phyloP scores from a whole-genome alignment of 345 rosid species.

The Moringa oleifera region DNA sequence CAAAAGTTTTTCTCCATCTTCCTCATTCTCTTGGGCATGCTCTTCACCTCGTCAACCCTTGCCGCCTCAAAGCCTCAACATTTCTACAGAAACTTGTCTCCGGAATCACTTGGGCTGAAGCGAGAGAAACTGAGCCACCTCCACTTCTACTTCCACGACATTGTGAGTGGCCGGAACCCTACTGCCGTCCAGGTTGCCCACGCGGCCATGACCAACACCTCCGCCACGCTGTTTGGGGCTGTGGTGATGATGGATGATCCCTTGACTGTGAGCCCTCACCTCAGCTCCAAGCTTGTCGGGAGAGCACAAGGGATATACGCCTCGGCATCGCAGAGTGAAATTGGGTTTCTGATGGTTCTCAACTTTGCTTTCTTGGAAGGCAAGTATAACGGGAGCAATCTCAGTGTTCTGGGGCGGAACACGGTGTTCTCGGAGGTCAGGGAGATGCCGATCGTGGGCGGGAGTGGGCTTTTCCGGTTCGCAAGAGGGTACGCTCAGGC shows the following conservation, averaged over 20 bases:
- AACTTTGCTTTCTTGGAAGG: conserved; percentile 47
- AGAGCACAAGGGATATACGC: conserved; percentile 53
- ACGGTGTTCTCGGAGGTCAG: conserved; percentile 24
- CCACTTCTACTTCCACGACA: conserved; percentile 52
- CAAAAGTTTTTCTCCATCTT: too few species aligned
- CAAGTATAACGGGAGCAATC: conserved; percentile 47
- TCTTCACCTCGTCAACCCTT: too few species aligned
- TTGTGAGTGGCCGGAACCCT: conserved; percentile 29
- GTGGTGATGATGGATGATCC: conserved; percentile 45
- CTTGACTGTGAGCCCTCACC: conserved; percentile 30
- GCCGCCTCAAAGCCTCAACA: too few species aligned
- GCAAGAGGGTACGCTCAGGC: conserved; percentile 53
- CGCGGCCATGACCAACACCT: conserved; percentile 26
- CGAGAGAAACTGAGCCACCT: conserved; percentile 43
- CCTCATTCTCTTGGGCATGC: too few species aligned
- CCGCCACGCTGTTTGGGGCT: conserved; percentile 29
- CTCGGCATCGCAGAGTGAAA: conserved; percentile 28
- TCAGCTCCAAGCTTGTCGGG: conserved; percentile 42
- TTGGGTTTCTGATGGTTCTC: conserved; percentile 38
- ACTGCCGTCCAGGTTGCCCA: conserved; percentile 31
- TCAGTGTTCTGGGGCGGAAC: conserved; percentile 46
- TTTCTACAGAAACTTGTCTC: too few species aligned
- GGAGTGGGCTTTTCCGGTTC: conserved; percentile 56
- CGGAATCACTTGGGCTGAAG: conserved; percentile 27
- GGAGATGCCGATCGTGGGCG: conserved; percentile 60